Evolutionary conservation across 1,139 yeast species (phyloP).

Genomic region (Kurtzmaniella quercitrusa): DNA sequence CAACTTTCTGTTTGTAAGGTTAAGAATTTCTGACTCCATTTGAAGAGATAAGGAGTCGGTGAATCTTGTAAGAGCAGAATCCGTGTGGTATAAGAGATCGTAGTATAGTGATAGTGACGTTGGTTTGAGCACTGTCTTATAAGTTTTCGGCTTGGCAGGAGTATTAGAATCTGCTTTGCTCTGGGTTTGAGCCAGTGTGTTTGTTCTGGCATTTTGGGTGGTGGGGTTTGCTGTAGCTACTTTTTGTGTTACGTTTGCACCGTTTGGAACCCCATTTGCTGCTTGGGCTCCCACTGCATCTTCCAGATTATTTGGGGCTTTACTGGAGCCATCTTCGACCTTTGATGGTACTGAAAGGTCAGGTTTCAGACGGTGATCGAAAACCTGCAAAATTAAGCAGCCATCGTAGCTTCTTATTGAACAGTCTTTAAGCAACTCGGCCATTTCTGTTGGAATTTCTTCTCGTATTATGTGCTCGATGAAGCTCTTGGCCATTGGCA

Average conservation of each 20-base stretch:
- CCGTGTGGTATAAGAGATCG: conserved; percentile 82
- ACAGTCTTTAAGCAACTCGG: conserved; percentile 85
- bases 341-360: neutral
- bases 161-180: neutral
- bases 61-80: conserved; percentile 66
- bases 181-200: conserved; percentile 9
- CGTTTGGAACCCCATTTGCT: neutral
- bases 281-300: neutral
- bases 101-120: conserved; percentile 79
- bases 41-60: conserved; percentile 73
- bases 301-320: neutral
- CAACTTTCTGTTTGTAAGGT: conserved; percentile 72
- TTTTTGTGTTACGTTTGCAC: conserved; percentile 1
- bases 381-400: conserved; percentile 75
- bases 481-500: conserved; percentile 77
- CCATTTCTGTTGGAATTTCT: conserved; percentile 82
- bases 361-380: conserved; percentile 50
- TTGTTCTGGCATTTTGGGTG: conserved; percentile 6
- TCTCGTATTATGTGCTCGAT: conserved; percentile 75
- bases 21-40: conserved; percentile 81
- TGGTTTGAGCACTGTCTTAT: conserved; percentile 73
- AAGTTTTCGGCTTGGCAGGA: conserved; percentile 54
- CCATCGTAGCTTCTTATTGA: conserved; percentile 85
- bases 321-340: neutral
- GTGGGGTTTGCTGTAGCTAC: conserved; percentile 2